Evolutionary conservation across 2,329 filamentous ascomycete species (phyloP), one percentile per base, ranked within the genome.

Genomic region (Penicillium sp.): DNA sequence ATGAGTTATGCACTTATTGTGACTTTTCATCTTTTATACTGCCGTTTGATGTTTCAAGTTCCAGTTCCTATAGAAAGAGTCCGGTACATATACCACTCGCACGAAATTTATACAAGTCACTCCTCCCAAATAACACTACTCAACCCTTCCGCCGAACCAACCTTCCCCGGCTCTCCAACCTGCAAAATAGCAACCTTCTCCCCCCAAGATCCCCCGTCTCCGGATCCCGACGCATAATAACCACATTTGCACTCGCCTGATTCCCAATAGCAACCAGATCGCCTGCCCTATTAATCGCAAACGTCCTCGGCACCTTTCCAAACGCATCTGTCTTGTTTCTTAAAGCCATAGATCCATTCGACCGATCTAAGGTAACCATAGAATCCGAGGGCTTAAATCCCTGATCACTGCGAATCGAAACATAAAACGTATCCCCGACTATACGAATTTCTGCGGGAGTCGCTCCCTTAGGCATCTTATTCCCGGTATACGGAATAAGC

Each of bases 251-350:
- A 41, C 80, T 80, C 13, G 68, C 67, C 67, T 89, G 84, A 53
- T 86, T 73, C 0, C 77, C 84, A 23, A 88, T 79, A 1, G 82
- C 85, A 3, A 88, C 69, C 48, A 84, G 67, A 44, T 75, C 75
- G 1, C 85, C 86, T 9, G 75, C 77, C 51, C 74, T 75, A 65
- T 85, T 89, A 46, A 87, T 68, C 41, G 76, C 77, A 64, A 87
- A 85, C 32, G 85, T 83, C 18, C 86, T 76, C 0, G 87, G 86
- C 45, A 75, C 77, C 6, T 69, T 65, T 2, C 87, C 87, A 40
- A 84, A 83, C 0, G 81, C 77, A 0, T 84, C 74, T n/a, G 76
- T 76, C 23, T 81, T 72, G 56, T 84, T 77, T 3, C 79, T 63
- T 46, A 80, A 75, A 0, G 60, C 66, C 22, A 88, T 71, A 1